Percentiles rank a stretch among this genome's conserved stretches.
phyloP scores from a whole-genome alignment of 441 rosid genomes.

The Pelargonium australe region DNA sequence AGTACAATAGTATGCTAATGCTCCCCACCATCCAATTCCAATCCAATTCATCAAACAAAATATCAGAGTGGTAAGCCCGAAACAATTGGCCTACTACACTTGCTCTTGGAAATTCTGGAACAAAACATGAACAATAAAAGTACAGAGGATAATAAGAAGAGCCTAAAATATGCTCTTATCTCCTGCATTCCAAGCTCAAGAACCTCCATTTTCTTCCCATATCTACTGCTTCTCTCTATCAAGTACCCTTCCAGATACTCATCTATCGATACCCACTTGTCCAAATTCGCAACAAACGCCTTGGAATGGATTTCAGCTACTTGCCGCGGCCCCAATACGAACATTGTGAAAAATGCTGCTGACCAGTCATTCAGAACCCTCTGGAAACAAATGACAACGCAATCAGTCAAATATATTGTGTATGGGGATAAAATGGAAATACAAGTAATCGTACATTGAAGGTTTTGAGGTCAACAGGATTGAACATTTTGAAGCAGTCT shows the following conservation, averaged over 20 bases:
- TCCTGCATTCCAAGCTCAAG: constrained; percentile 94
- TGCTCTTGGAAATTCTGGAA: constrained; percentile 80
- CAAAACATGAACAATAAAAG: constrained; percentile 90
- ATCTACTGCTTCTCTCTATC: constrained; percentile 76
- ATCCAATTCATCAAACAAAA: neutral
- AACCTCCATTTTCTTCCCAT: constrained; percentile 85
- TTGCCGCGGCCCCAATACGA: constrained; percentile 56
- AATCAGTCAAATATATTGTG: neutral
- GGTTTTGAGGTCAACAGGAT: constrained; percentile 79
- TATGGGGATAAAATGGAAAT: neutral
- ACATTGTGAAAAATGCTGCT: constrained; percentile 70
- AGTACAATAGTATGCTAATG: too few relatives aligned
- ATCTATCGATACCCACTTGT: constrained; percentile 83
- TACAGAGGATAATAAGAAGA: constrained; percentile 80
- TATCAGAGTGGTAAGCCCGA: constrained; percentile 34
- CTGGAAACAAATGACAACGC: too few relatives aligned
- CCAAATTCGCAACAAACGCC: constrained; percentile 27
- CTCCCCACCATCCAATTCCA: neutral
- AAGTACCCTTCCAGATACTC: constrained; percentile 90
- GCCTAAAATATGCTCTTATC: constrained; percentile 90
- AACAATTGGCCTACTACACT: constrained; percentile 50
- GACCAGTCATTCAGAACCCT: constrained; percentile 92
- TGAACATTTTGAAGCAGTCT: constrained; percentile 96
- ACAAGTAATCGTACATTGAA: constrained; percentile 50
- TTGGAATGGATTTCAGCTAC: constrained; percentile 37